Evolutionary conservation across 352 stramenopile genomes (phyloP).

Genomic region (Phytophthora lateralis): DNA sequence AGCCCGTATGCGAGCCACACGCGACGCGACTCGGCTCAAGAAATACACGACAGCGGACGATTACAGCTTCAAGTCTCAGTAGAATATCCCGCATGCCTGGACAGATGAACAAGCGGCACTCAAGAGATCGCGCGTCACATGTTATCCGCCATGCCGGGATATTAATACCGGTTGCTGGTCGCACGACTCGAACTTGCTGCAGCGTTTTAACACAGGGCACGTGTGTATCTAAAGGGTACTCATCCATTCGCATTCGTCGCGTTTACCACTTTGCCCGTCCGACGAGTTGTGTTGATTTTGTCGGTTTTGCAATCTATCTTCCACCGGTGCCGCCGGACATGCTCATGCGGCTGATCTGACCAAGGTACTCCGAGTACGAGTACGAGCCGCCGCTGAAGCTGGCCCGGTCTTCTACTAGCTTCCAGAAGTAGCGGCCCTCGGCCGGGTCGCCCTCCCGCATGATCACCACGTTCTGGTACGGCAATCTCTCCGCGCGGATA

Average conservation of each 20-base stretch:
- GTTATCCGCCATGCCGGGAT: neutral
- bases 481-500: conserved; percentile 89
- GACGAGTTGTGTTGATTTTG: conserved; percentile 19
- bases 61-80: conserved; percentile 22
- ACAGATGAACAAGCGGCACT: conserved; percentile 15
- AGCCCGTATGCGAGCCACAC: conserved; percentile 1
- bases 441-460: conserved; percentile 95
- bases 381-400: conserved; percentile 97
- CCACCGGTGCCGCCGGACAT: conserved; percentile 46
- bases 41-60: conserved; percentile 4
- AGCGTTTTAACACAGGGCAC: neutral
- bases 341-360: conserved; percentile 84
- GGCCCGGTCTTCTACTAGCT: conserved; percentile 98
- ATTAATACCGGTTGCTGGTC: too few relatives aligned
- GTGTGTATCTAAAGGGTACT: conserved; percentile 31
- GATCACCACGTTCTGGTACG: conserved; percentile 86
- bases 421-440: conserved; percentile 96
- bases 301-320: conserved; percentile 56
- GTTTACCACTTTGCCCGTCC: conserved; percentile 17
- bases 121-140: conserved; percentile 13
- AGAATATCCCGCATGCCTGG: conserved; percentile 13
- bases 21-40: conserved; percentile 4
- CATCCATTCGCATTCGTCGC: conserved; percentile 31
- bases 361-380: conserved; percentile 98
- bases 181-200: neutral